A percentile compares a stretch with the other conserved stretches of the same genome.
Evolutionary conservation across 1,284 basidiomycete genomes (phyloP).

Genomic region (Exobasidium rhododendri): DNA sequence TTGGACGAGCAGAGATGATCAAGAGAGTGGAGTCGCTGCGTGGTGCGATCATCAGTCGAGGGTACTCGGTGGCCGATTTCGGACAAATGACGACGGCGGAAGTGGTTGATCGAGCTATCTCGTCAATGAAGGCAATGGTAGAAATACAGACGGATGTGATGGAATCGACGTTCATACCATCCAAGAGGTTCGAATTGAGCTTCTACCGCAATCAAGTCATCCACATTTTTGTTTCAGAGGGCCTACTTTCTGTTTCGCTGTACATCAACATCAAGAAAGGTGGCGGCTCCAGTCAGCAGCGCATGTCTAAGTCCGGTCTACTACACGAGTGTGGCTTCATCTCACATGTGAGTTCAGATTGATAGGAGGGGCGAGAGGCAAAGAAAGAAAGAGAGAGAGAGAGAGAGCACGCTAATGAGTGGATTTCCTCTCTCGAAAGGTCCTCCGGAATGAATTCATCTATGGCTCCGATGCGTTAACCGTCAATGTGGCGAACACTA

Average conservation of each 20-base stretch:
- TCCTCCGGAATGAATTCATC: slow-evolving; percentile 56
- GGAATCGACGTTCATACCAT: slow-evolving; percentile 53
- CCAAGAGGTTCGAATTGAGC: slow-evolving; percentile 54
- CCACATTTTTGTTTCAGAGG: slow-evolving; percentile 48
- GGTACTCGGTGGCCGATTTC: slow-evolving; percentile 55
- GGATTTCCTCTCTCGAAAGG: no score
- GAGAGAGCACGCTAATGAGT: no score
- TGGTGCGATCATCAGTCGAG: slow-evolving; percentile 46
- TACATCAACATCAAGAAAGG: slow-evolving; percentile 56
- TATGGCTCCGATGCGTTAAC: slow-evolving; percentile 51
- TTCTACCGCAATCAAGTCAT: slow-evolving; percentile 56
- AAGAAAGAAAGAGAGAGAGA: no score
- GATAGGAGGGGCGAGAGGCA: no score
- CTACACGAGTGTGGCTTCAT: slow-evolving; percentile 49
- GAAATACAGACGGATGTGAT: slow-evolving; percentile 50
- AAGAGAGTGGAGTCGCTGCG: slow-evolving; percentile 51
- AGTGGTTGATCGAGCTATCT: slow-evolving; percentile 51
- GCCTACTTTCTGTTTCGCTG: slow-evolving; percentile 40
- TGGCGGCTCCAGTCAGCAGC: slow-evolving; percentile 47
- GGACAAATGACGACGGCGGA: slow-evolving; percentile 42
- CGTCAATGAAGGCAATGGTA: slow-evolving; percentile 53
- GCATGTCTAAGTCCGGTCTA: slow-evolving; percentile 43
- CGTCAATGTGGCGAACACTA: slow-evolving; percentile 46
- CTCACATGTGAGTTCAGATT: slow-evolving; percentile 27
- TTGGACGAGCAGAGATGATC: slow-evolving; percentile 54